Evolutionary conservation across 1,139 yeast species (phyloP).

Genomic region (Entelexis paramagnoliae): DNA sequence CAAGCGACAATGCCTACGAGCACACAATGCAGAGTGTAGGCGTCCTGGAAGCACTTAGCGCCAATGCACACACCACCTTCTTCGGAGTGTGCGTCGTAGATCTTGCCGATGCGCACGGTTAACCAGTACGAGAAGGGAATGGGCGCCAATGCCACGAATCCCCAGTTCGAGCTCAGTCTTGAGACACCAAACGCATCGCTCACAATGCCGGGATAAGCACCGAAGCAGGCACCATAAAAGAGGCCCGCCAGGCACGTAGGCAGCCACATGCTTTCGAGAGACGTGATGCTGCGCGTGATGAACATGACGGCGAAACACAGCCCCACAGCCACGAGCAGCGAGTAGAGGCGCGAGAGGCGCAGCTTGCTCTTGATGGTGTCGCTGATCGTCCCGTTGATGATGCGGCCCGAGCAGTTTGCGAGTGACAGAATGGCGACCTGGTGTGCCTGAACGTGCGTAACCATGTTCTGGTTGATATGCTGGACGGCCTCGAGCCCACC

Average conservation of each 20-base stretch:
- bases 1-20: slow-evolving; percentile 7
- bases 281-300: slow-evolving; percentile 30
- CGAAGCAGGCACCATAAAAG: slow-evolving; percentile 73
- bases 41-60: slow-evolving; percentile 21
- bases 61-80: slow-evolving; percentile 23
- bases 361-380: slow-evolving; percentile 42
- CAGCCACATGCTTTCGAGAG: slow-evolving; percentile 36
- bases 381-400: slow-evolving; percentile 58
- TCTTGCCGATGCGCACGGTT: slow-evolving; percentile 34
- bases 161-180: slow-evolving; percentile 74
- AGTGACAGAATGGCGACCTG: slow-evolving; percentile 66
- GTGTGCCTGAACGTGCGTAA: slow-evolving; percentile 40
- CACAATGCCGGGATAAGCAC: slow-evolving; percentile 69
- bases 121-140: slow-evolving; percentile 33
- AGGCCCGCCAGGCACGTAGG: slow-evolving; percentile 58
- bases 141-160: slow-evolving; percentile 42
- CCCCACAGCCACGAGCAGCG: slow-evolving; percentile 42
- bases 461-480: slow-evolving; percentile 5
- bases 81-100: slow-evolving; percentile 30
- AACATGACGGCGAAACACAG: slow-evolving; percentile 34
- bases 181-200: slow-evolving; percentile 68
- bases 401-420: slow-evolving; percentile 56
- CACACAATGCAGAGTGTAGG: slow-evolving; percentile 17
- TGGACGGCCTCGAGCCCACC: slow-evolving; percentile 23
- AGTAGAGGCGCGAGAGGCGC: slow-evolving; percentile 58